These are phyloP conservation scores for Starmerella potacharoeniae DNA, from an alignment of 805 yeast species.

Conservation along the genomic window DNA sequence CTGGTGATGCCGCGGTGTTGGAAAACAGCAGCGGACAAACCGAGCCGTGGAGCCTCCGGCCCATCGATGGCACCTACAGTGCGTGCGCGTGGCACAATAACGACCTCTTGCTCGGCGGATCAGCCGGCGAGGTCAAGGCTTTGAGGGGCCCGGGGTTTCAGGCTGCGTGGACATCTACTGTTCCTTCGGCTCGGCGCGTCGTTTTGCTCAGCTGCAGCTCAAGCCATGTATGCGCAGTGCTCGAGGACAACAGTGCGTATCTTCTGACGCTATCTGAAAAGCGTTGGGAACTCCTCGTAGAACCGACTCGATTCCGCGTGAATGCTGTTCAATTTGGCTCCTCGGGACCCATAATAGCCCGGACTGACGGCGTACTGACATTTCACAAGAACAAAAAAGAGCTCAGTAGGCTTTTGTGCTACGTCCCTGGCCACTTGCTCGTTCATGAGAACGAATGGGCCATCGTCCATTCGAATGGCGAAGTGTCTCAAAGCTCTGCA, in stretches of 20 bases:
- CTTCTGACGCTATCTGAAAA: background rate
- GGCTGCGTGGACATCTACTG: background rate
- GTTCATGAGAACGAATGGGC: background rate
- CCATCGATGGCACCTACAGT: background rate
- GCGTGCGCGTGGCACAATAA: constrained; percentile 5
- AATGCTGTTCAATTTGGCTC: background rate
- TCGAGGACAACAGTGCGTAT: constrained; percentile 7
- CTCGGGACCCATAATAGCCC: background rate
- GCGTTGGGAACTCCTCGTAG: background rate
- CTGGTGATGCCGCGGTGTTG: constrained; percentile 5
- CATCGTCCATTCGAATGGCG: constrained; percentile 5
- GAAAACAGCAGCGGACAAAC: background rate
- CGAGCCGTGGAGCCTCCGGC: background rate
- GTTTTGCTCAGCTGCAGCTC: background rate
- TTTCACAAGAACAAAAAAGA: background rate
- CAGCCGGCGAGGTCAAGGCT: background rate
- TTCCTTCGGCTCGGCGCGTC: background rate
- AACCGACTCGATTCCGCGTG: background rate
- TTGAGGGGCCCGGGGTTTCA: background rate
- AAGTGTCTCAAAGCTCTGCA: background rate
- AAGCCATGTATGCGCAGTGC: background rate
- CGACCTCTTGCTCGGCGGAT: background rate
- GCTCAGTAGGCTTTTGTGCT: background rate
- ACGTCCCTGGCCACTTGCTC: constrained; percentile 1
- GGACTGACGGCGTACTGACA: background rate